Base-by-base conservation (phyloP, 805 yeast species). In the Candida hispaniensis region DNA sequence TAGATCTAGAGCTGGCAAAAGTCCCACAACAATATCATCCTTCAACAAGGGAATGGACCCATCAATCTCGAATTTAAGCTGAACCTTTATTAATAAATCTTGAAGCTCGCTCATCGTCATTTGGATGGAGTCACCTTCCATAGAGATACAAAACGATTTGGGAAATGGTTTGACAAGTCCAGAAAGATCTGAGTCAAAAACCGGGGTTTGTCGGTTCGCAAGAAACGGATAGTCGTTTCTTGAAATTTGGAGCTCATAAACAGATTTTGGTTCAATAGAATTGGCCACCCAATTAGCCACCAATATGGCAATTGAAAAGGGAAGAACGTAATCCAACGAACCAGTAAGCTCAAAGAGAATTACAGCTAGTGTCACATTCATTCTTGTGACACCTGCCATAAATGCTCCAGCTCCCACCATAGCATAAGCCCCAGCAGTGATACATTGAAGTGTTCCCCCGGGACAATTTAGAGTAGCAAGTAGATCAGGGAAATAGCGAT, bases 321-420 rank as follows among this genome's bases (percentile, higher is more conserved):
- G 77, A 14, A 71, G 48, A 7, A 71, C 75, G 46, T 70, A 70
- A 15, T 69, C 68, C 39, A 71, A 63, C 9, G 72, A 64, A 14
- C 73, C 69, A 1, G 77, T 71, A 19, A 71, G 50, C 46, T 71
- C 77, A 57, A 86, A 82, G 88, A 91, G 79, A 26, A 91, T 79
- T 8, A 91, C 81, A 1, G 86, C 97, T 22, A 91, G 94, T 0
- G 97, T 77, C 9, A 88, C 75, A 0, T 94, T 82, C 46, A 91
- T 63, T 48, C 91, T 86, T 6, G 96, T 91, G 21, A 91, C 91
- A 3, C 99, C 99, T 51, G 93, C 77, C 39, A 91, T 63, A 2
- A 94, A 80, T 4, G 96, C 94, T 0, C 91, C 97, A 0, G 98
- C 97, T 2, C 98, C 98, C 17, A 91, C 63, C 49, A 88, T 81